A percentile compares a stretch with the other conserved stretches of the same genome.
These are phyloP conservation scores for Aspergillus saccharolyticus DNA, from an alignment of 495 filamentous ascomycete species.

Conservation along the genomic window DNA sequence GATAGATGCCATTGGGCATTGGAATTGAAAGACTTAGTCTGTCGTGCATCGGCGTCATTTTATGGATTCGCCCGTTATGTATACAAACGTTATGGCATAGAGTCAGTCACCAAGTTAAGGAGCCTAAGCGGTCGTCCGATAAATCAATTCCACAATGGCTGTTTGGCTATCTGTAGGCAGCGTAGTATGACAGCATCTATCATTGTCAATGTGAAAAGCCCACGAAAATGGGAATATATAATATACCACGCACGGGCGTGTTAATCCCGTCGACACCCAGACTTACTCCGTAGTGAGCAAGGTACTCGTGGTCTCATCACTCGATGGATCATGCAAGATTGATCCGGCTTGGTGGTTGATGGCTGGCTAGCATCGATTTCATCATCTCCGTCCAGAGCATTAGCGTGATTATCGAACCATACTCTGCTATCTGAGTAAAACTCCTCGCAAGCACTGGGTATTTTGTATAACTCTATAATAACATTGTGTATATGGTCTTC, in stretches of 20 bases:
- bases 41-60: not conserved
- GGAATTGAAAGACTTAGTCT: no score
- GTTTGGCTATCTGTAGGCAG: not conserved
- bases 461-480: slow-evolving; percentile 24
- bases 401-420: slow-evolving; percentile 23
- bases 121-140: not conserved
- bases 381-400: slow-evolving; percentile 13
- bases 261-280: not conserved
- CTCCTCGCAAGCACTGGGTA: slow-evolving; percentile 18
- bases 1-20: no score
- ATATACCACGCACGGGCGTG: not conserved
- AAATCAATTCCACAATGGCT: not conserved
- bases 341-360: slow-evolving; percentile 9
- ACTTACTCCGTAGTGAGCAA: not conserved
- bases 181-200: not conserved
- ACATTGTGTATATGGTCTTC: slow-evolving; percentile 22
- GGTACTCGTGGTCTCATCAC: slow-evolving; percentile 14
- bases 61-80: not conserved
- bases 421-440: slow-evolving; percentile 24
- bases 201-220: not conserved
- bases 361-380: not conserved
- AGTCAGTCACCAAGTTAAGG: not conserved
- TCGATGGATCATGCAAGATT: slow-evolving; percentile 8
- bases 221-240: not conserved
- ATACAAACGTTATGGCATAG: not conserved